Conservation (phyloP, 495 filamentous ascomycete genomes). For the Penicillium argentinense region DNA sequence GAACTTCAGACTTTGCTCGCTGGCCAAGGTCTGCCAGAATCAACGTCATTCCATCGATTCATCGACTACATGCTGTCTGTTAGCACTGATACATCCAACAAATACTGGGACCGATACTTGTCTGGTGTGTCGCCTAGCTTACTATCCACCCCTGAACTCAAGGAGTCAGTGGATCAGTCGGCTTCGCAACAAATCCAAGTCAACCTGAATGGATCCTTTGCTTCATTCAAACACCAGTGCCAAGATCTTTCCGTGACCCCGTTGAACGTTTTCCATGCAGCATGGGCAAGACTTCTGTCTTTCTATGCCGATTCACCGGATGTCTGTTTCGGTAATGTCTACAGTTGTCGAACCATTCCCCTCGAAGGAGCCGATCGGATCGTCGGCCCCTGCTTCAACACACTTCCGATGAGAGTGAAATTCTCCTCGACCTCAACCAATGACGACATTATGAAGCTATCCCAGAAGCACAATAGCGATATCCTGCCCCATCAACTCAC, state of each 20-base stretch:
- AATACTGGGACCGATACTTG: slow-evolving; percentile 62
- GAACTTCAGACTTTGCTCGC: slow-evolving; percentile 59
- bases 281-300: slow-evolving; percentile 63
- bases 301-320: slow-evolving; percentile 53
- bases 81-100: slow-evolving; percentile 40
- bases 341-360: slow-evolving; percentile 67
- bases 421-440: slow-evolving; percentile 42
- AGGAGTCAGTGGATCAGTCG: slow-evolving; percentile 4
- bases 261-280: slow-evolving; percentile 63
- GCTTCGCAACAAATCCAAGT: slow-evolving; percentile 23
- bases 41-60: slow-evolving; percentile 34
- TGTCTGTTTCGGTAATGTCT: slow-evolving; percentile 80
- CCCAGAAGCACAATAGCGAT: slow-evolving; percentile 58
- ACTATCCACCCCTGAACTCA: slow-evolving; percentile 27
- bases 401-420: slow-evolving; percentile 65
- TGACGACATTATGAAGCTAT: slow-evolving; percentile 47
- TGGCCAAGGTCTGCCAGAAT: slow-evolving; percentile 39
- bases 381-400: slow-evolving; percentile 84
- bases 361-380: slow-evolving; percentile 64
- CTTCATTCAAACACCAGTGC: slow-evolving; percentile 43
- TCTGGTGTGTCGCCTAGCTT: slow-evolving; percentile 45
- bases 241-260: slow-evolving; percentile 58
- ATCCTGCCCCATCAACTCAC: slow-evolving; percentile 66
- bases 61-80: slow-evolving; percentile 45
- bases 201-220: slow-evolving; percentile 33